These are phyloP conservation scores for Cladosporium sp. DNA, from an alignment of 2,329 filamentous ascomycete genomes.

Conservation along the genomic window DNA sequence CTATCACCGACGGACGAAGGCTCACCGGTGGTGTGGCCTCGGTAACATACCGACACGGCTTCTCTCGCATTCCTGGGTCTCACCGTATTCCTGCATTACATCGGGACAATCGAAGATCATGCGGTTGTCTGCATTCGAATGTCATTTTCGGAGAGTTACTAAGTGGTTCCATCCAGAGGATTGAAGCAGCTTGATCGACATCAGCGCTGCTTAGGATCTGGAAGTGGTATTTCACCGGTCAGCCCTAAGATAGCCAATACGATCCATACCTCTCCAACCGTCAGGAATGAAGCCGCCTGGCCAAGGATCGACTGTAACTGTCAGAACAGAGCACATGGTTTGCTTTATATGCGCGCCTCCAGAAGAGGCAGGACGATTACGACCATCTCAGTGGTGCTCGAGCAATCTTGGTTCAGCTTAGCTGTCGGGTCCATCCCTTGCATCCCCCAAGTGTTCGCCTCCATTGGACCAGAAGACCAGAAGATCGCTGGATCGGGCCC, in stretches of 20 bases:
- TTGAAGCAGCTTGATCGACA: background rate
- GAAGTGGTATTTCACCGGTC: background rate
- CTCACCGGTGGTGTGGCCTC: conserved; percentile 1
- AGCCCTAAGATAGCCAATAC: background rate
- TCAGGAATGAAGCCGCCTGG: conserved; percentile 10
- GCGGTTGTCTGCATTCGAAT: background rate
- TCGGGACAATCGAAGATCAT: background rate
- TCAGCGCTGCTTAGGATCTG: background rate
- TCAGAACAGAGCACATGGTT: conserved; percentile 6
- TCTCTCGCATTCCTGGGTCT: conserved; percentile 4
- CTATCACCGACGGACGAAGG: background rate
- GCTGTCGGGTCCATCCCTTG: conserved; percentile 13
- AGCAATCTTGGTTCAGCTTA: conserved; percentile 15
- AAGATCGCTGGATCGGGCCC: background rate
- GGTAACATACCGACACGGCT: background rate
- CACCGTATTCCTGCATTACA: background rate
- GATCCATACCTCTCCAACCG: background rate
- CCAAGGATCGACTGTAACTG: background rate
- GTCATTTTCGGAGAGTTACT: background rate
- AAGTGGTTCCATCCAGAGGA: background rate
- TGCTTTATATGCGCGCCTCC: conserved; percentile 12
- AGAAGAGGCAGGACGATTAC: background rate
- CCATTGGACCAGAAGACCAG: background rate
- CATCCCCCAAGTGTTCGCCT: background rate
- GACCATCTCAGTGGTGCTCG: background rate